A percentile compares a stretch with the other conserved stretches of the same genome.
Evolutionary conservation across 768 basidiomycete genomes (phyloP).

Genomic region (Termitomyces sp.): DNA sequence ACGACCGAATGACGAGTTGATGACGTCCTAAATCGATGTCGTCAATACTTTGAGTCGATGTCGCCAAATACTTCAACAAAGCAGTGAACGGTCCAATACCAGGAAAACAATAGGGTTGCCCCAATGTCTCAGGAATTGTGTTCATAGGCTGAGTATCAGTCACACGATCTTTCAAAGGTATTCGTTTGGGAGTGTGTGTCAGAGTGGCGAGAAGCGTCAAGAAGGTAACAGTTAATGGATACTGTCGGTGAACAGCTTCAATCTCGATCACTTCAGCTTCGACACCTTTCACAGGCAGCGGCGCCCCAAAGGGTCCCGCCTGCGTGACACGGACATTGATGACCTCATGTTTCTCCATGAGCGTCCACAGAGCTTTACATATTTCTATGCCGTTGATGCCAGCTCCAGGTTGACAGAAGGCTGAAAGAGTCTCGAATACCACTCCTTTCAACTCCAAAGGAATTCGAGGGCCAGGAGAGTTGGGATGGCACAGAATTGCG

Average conservation of each 20-base stretch:
- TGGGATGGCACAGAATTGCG: slow-evolving; percentile 75
- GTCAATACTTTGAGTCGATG: too few relatives aligned
- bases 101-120: slow-evolving; percentile 72
- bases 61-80: too few relatives aligned
- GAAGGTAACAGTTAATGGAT: slow-evolving; percentile 89
- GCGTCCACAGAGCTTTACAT: slow-evolving; percentile 74
- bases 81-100: slow-evolving; percentile 77
- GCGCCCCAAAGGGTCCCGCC: too few relatives aligned
- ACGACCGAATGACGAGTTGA: too few relatives aligned
- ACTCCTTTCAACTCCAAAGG: slow-evolving; percentile 89
- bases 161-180: slow-evolving; percentile 54
- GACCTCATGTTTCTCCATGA: slow-evolving; percentile 82
- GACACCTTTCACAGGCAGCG: too few relatives aligned
- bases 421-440: slow-evolving; percentile 71
- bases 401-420: slow-evolving; percentile 80
- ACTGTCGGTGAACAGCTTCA: too few relatives aligned
- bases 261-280: too few relatives aligned
- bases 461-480: slow-evolving; percentile 74
- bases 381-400: slow-evolving; percentile 70
- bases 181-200: slow-evolving; percentile 74
- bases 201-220: slow-evolving; percentile 76
- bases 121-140: slow-evolving; percentile 76
- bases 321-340: slow-evolving; percentile 61
- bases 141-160: slow-evolving; percentile 56
- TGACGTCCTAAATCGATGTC: too few relatives aligned